Evolutionary conservation across 2,329 filamentous ascomycete genomes (phyloP), one percentile per base, ranked within the genome.

Genomic region (Penicillium sp.): DNA sequence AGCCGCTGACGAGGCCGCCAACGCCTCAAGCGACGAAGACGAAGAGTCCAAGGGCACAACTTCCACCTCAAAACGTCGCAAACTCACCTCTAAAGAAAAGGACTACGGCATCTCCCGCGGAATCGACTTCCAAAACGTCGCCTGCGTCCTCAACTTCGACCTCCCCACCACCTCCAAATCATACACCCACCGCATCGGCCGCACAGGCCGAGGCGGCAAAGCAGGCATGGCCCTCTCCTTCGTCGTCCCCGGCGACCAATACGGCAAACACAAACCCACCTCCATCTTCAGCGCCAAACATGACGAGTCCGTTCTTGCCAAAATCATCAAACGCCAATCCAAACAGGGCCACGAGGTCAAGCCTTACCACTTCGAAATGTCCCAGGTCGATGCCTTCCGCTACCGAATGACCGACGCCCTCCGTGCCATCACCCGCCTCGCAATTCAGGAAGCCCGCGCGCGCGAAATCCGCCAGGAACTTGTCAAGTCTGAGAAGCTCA

Each of bases 181-280:
- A 8, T 99, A 99, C 78, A 96, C 91, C n/a, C 95, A 99, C 79
- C 90, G 95, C 58, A 96, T 99, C 71, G 95, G 95, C 35, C 89
- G 95, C 35, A 99, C 95, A 6, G 95, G 92, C 1, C 88, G 95
- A 64, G 95, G 93, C 2, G 94, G 93, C 11, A 92, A 96, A 74
- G 89, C 91, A 1, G 95, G 95, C 63, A 98, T 97, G 86, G 93
- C 95, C 0, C 85, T 99, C n/a, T 97, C 93, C 9, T 97, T 99
- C 76, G 91, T 96, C 56, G 86, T 99, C 3, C 94, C 95, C 8
- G 85, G 88, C 55, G 88, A 92, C 0, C 85, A 90, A 50, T 97
- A 90, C 78, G 88, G 91, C 69, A 97, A 97, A 77, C 94, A 98
- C 81, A 91, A 92, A 72, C 90, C 93, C 1, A 98, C 94, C 0